These are phyloP conservation scores for Ilyonectria mors-panacis DNA, from an alignment of 2,329 filamentous ascomycete species.

Conservation along the genomic window DNA sequence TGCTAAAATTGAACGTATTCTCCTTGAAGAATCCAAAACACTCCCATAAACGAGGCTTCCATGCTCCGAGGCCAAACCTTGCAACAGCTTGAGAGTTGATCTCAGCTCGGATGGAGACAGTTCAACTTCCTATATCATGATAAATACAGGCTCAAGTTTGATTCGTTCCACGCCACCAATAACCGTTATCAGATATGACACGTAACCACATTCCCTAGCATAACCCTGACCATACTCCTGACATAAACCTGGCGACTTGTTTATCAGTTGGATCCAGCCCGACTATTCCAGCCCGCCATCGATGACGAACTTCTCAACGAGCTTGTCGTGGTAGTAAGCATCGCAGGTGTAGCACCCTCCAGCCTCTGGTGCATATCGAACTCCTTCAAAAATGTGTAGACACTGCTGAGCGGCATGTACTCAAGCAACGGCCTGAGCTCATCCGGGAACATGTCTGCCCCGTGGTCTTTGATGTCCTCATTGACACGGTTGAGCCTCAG, in stretches of 20 bases:
- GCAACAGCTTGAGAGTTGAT: too few relatives aligned
- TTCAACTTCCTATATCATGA: too few relatives aligned
- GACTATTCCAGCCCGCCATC: constrained; percentile 23
- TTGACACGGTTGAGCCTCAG: constrained; percentile 44
- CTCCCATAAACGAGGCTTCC: too few relatives aligned
- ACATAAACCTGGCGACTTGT: not conserved
- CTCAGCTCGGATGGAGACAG: too few relatives aligned
- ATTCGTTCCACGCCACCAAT: too few relatives aligned
- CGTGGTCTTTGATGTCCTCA: constrained; percentile 43
- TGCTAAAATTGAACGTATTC: too few relatives aligned
- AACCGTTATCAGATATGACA: too few relatives aligned
- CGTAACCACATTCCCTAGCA: too few relatives aligned
- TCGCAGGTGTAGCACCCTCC: constrained; percentile 16
- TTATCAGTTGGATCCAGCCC: not conserved
- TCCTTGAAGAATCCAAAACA: too few relatives aligned
- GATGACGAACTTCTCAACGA: constrained; percentile 41
- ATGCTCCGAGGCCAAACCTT: too few relatives aligned
- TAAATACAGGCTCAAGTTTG: too few relatives aligned
- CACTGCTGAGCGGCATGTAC: constrained; percentile 42
- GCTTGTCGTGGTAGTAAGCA: constrained; percentile 32
- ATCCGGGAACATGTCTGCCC: constrained; percentile 40
- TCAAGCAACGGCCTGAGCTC: constrained; percentile 37
- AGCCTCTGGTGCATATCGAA: constrained; percentile 40
- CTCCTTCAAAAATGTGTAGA: constrained; percentile 43
- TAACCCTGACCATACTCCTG: not conserved